phyloP scores from a whole-genome alignment of 805 yeast species.

The Candida oleophila region DNA sequence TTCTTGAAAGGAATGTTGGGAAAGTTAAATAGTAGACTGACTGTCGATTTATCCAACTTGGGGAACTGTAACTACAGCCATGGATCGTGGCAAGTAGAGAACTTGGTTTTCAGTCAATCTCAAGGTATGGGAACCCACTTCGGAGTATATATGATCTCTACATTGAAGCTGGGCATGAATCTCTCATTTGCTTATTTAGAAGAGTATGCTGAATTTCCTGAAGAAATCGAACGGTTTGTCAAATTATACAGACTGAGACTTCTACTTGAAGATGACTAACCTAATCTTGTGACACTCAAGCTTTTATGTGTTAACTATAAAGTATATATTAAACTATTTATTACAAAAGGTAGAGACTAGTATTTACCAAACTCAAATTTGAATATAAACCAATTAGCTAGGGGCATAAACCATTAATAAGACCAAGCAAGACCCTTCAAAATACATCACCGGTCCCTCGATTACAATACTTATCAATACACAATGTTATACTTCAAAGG shows the following conservation, averaged over 20 bases:
- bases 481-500: too few species aligned
- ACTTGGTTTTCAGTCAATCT: conserved; percentile 19
- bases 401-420: too few species aligned
- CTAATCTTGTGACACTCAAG: too few species aligned
- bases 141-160: conserved; percentile 11
- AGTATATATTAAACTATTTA: too few species aligned
- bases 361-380: too few species aligned
- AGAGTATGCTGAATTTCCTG: conserved; percentile 3
- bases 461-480: too few species aligned
- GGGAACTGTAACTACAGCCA: conserved; percentile 12
- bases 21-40: conserved; percentile 14
- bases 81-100: conserved; percentile 8
- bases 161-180: conserved; percentile 16
- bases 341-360: too few species aligned
- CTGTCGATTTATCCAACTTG: conserved; percentile 19
- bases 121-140: conserved; percentile 14
- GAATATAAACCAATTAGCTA: too few species aligned
- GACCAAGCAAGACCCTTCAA: too few species aligned
- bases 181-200: conserved; percentile 14
- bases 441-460: too few species aligned
- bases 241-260: neutral
- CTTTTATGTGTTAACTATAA: too few species aligned
- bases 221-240: neutral
- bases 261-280: conserved; percentile 10
- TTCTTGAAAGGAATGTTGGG: conserved; percentile 10